These are phyloP conservation scores for Arxiozyma bovina DNA, from an alignment of 1,139 yeast genomes.

Conservation along the genomic window DNA sequence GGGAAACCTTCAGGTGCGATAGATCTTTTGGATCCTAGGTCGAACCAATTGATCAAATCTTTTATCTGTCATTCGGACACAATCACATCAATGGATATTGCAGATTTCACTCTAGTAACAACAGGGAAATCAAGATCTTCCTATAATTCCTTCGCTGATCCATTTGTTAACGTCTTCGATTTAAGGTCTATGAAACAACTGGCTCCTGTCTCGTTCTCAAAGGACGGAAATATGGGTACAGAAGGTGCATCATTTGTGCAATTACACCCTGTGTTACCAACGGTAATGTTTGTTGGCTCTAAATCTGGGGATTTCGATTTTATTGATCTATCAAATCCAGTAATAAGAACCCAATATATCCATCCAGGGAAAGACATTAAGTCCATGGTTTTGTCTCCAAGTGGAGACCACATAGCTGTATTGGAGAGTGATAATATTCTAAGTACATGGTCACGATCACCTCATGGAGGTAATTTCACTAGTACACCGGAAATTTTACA, in stretches of 20 bases:
- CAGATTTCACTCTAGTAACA: conserved; percentile 68
- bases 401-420: conserved; percentile 72
- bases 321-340: conserved; percentile 73
- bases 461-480: conserved; percentile 31
- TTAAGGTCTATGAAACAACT: conserved; percentile 62
- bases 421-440: conserved; percentile 56
- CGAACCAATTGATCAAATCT: conserved; percentile 47
- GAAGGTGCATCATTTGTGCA: conserved; percentile 82
- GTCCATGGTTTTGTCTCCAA: conserved; percentile 58
- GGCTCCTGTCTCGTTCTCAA: conserved; percentile 67
- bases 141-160: conserved; percentile 52
- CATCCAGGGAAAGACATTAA: conserved; percentile 48
- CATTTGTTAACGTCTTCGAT: conserved; percentile 78
- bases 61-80: conserved; percentile 70
- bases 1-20: conserved; percentile 64
- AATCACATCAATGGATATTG: conserved; percentile 67
- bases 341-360: conserved; percentile 49
- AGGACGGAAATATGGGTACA: conserved; percentile 36
- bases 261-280: conserved; percentile 80
- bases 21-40: conserved; percentile 66
- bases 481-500: conserved; percentile 33
- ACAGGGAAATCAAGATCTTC: conserved; percentile 69
- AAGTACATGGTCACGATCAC: conserved; percentile 55
- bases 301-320: conserved; percentile 75
- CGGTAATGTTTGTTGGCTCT: conserved; percentile 67